Evolutionary conservation across 495 filamentous ascomycete genomes (phyloP).

Genomic region (Hyaloscypha finlandica): DNA sequence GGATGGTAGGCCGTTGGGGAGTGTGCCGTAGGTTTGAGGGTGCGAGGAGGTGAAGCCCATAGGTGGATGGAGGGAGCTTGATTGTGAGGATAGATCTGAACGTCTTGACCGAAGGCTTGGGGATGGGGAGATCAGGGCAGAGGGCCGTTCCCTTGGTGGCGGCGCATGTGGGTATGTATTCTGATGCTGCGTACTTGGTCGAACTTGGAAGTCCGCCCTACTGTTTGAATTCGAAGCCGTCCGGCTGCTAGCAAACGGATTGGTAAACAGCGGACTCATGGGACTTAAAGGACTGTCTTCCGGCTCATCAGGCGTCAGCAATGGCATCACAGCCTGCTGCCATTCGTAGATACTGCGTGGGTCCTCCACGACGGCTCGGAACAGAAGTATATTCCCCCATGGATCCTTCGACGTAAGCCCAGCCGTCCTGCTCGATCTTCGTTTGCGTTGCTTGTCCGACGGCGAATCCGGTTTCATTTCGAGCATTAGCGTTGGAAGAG

Average conservation of each 20-base stretch:
- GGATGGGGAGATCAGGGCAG: conserved; percentile 37
- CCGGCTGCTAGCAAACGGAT: conserved; percentile 27
- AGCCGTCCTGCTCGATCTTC: conserved; percentile 57
- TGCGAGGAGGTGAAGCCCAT: conserved; percentile 28
- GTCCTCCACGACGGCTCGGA: conserved; percentile 30
- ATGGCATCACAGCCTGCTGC: conserved; percentile 27
- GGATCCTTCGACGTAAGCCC: conserved; percentile 39
- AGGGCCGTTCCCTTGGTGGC: conserved; percentile 22
- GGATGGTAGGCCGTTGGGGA: conserved; percentile 52
- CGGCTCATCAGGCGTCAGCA: conserved; percentile 15
- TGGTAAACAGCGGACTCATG: conserved; percentile 29
- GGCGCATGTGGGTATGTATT: conserved; percentile 27
- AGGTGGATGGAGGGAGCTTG: conserved; percentile 45
- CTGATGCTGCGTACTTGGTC: conserved; percentile 7
- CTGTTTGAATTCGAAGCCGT: not conserved
- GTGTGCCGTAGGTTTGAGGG: conserved; percentile 42
- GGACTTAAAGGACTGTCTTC: conserved; percentile 23
- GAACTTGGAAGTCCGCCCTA: not conserved
- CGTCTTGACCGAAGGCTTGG: conserved; percentile 54
- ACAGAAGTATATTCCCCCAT: conserved; percentile 29
- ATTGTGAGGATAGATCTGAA: conserved; percentile 55
- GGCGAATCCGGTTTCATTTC: conserved; percentile 51
- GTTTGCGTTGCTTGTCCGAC: conserved; percentile 54
- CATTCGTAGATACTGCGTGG: conserved; percentile 31
- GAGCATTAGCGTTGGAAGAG: conserved; percentile 51